Base-by-base conservation (phyloP, 2,329 filamentous ascomycete species). In the Alternaria viburni region DNA sequence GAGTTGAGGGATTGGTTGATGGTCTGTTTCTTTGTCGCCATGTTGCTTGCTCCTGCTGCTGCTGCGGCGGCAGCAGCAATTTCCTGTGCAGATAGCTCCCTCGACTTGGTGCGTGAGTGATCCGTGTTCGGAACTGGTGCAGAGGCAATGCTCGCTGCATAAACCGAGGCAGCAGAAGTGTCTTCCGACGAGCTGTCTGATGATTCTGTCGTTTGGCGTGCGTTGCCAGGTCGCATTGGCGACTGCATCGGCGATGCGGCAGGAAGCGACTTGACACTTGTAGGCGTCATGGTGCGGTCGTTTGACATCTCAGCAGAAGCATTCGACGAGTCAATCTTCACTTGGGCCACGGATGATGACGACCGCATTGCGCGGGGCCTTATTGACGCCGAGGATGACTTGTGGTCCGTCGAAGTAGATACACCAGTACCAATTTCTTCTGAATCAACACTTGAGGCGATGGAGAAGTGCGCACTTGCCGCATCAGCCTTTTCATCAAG, bases 241-340 rank as follows among this genome's bases (percentile, higher is more conserved):
- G 85, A 84, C 12, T 82, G 81, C 7, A 79, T 74, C 2, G 87
- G 86, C 1, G 87, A 87, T 21, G 80, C 77, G n/a, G 86, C 83
- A 36, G 87, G 84, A 1, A 90, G 88, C 17, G 87, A 84, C 17
- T 83, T 86, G n/a, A 90, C 88, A 43, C 92, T 83, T 43, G 88
- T 89, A 58, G 23, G 90, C 90, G 73, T 87, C 83, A 62, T 83
- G 84, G 54, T 88, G 84, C 86, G 87, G 68, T 87, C 86, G 7
- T 74, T 68, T 17, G 69, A 57, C 12, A 74, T 71, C 12, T 89
- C 68, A 17, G 75, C 84, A 64, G 93, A 90, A 19, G 89, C 88
- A 65, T 90, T 89, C 1, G 87, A 85, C 32, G 86, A 84, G 70
- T 93, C 90, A 1, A 89, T 88, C 28, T 87, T 88, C 7, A 94